Conservation (phyloP, 1,284 basidiomycete genomes). For the Amylostereum chailletii region DNA sequence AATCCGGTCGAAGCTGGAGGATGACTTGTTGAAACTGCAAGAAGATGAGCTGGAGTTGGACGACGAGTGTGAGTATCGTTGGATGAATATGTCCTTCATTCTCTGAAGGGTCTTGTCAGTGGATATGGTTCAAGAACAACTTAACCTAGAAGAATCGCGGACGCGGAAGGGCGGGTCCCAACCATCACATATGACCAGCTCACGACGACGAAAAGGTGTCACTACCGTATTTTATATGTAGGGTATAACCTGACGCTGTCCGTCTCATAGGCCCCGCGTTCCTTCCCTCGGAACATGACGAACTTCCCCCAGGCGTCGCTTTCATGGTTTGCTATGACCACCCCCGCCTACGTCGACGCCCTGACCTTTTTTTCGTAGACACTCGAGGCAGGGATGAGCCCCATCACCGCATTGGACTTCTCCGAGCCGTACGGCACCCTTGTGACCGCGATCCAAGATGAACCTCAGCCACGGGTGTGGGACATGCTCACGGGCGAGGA, state of each 20-base stretch:
- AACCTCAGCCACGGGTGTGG: conserved; percentile 78
- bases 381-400: conserved; percentile 70
- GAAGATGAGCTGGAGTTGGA: conserved; percentile 96
- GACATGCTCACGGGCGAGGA: conserved; percentile 77
- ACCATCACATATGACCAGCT: conserved; percentile 46
- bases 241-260: conserved; percentile 11
- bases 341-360: conserved; percentile 3
- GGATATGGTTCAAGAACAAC: conserved; percentile 78
- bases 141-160: conserved; percentile 55
- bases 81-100: background rate
- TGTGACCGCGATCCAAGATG: conserved; percentile 80
- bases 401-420: conserved; percentile 88
- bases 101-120: conserved; percentile 36
- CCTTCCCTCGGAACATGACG: conserved; percentile 95
- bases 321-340: conserved; percentile 71
- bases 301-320: conserved; percentile 87
- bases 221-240: conserved; percentile 1
- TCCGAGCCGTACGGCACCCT: conserved; percentile 95
- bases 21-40: conserved; percentile 78
- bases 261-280: conserved; percentile 73
- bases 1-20: conserved; percentile 75
- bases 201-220: conserved; percentile 68
- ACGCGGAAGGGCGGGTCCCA: conserved; percentile 25
- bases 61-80: conserved; percentile 68
- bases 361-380: conserved; percentile 41